Conservation (phyloP, 2,329 filamentous ascomycete species). For the Ambrosiella cleistominuta region DNA sequence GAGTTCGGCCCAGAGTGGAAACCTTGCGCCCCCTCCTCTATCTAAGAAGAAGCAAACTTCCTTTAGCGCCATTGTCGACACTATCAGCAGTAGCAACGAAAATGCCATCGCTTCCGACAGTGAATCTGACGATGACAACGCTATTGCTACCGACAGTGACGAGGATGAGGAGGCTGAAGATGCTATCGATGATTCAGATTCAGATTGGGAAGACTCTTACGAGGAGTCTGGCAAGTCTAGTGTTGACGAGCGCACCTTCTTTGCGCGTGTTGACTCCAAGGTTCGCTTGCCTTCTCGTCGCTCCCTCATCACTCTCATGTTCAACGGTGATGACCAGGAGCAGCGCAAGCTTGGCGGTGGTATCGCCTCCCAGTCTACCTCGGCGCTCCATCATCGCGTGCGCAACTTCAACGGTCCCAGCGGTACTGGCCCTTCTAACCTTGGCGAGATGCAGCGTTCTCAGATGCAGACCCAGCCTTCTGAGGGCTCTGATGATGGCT, state of each 20-base stretch:
- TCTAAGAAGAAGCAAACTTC: slow-evolving; percentile 58
- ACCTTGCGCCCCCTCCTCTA: slow-evolving; percentile 20
- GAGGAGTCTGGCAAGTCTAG: slow-evolving; percentile 73
- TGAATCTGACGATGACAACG: slow-evolving; percentile 30
- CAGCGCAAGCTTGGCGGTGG: slow-evolving; percentile 47
- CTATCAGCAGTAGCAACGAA: slow-evolving; percentile 44
- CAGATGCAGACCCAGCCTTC: slow-evolving; percentile 30
- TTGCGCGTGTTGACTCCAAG: slow-evolving; percentile 80
- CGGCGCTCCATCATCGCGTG: slow-evolving; percentile 45
- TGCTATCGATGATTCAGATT: slow-evolving; percentile 29
- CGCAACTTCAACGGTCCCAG: slow-evolving; percentile 28
- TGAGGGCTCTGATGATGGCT: slow-evolving; percentile 44
- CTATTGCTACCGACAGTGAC: slow-evolving; percentile 35
- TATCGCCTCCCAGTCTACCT: slow-evolving; percentile 46
- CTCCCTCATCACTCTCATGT: slow-evolving; percentile 77
- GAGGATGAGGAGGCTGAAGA: slow-evolving; percentile 47
- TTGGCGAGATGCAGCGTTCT: slow-evolving; percentile 22
- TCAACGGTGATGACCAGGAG: slow-evolving; percentile 57
- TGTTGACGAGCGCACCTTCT: slow-evolving; percentile 61
- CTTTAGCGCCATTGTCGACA: slow-evolving; percentile 60
- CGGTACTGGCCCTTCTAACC: slow-evolving; percentile 6
- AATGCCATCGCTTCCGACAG: slow-evolving; percentile 32
- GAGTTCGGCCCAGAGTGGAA: slow-evolving; percentile 45
- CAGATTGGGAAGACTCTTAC: slow-evolving; percentile 48
- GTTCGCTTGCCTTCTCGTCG: slow-evolving; percentile 69